Evolutionary conservation across 345 rosid genomes (phyloP), one percentile per base, ranked within the genome.

Genomic region (Turritis glabra): DNA sequence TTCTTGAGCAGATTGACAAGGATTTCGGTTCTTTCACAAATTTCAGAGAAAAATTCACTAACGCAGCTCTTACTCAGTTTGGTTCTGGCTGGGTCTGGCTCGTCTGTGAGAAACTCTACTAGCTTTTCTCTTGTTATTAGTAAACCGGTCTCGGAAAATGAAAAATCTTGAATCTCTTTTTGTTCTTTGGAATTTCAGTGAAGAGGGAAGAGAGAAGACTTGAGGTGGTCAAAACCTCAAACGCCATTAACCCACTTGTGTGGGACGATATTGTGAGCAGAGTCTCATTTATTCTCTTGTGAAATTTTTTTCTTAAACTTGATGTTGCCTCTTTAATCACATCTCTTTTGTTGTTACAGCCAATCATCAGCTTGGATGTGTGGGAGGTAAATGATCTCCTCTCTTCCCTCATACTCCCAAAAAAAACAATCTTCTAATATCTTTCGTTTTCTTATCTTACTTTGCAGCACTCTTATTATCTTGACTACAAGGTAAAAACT

Each of bases 51-150:
- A 85, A 81, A 61, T 93, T 93, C 57, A 64, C 77, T 3, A 88
- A 88, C 71, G 64, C 88, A 27, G 92, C 98, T 72, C 85, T 89
- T 52, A 70, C 89, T 51, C 70, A 82, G 37, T 90, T 91, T 82
- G 96, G 97, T 68, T 91, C 97, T 59, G 92, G 96, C 71, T 94
- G 97, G 95, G 84, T 94, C 74, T 94, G 98, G 98, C 97, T 94
- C 21, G 95, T 87, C 37, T 81, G 98, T 94, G 80, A 84, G 95
- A 29, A 56, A 64, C 54, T 71, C 46, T 25, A n/a, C 33, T 19
- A 57, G 59, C 67, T 35, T 46, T 32, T 44, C 29, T 6, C 63
- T 58, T 64, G 52, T 64, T 18, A 33, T 50, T 8, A 30, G 22
- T 14, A 1, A 38, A 65, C 37, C 5, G 4, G 67, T 41, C 64